These are phyloP conservation scores for Colletotrichum sp. DNA, from an alignment of 2,329 filamentous ascomycete genomes.

Conservation along the genomic window DNA sequence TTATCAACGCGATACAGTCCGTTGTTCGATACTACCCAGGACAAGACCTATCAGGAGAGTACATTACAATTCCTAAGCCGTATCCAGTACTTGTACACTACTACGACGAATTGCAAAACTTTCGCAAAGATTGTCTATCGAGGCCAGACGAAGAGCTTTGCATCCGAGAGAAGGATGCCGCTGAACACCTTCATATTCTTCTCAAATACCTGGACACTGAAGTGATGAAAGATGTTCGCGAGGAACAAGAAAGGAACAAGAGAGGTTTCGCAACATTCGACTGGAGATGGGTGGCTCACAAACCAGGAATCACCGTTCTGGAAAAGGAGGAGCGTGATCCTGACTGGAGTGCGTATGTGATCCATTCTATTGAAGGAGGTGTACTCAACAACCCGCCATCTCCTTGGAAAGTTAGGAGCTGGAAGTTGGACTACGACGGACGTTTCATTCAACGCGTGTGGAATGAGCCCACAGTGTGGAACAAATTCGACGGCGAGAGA, in stretches of 20 bases:
- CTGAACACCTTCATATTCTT: constrained; percentile 20
- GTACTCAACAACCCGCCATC: not conserved
- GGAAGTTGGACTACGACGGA: not conserved
- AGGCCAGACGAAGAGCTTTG: not conserved
- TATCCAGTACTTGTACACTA: constrained; percentile 8
- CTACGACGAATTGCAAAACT: not conserved
- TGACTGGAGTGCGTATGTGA: not conserved
- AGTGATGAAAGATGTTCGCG: constrained; percentile 25
- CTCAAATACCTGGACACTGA: constrained; percentile 26
- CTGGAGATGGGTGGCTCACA: constrained; percentile 20
- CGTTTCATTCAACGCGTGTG: not conserved
- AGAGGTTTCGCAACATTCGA: constrained; percentile 23
- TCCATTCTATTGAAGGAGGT: not conserved
- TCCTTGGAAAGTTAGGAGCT: not conserved
- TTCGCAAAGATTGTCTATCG: not conserved
- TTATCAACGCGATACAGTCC: constrained; percentile 21
- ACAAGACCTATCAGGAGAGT: not conserved
- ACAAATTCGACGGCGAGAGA: not conserved
- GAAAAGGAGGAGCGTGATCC: not conserved
- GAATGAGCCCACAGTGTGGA: too few relatives aligned
- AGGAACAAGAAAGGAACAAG: constrained; percentile 24
- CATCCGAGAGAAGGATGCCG: constrained; percentile 10
- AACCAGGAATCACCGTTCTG: constrained; percentile 13
- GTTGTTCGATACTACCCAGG: constrained; percentile 24
- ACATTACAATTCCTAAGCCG: not conserved